Base-by-base conservation (phyloP, 2,329 filamentous ascomycete species). In the Hypoxylon sp. region DNA sequence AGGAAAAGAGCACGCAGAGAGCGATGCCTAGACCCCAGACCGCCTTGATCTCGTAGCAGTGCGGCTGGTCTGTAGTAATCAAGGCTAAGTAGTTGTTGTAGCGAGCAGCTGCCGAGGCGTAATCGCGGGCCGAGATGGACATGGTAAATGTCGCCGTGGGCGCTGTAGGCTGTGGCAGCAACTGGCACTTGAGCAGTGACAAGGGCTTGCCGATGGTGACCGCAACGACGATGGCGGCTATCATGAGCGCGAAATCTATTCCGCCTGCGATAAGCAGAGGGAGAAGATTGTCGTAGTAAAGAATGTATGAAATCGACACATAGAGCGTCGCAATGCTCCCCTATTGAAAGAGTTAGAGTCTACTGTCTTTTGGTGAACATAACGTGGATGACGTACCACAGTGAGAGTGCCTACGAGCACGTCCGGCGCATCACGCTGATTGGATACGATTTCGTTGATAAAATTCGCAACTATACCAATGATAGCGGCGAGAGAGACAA, bases 21-120 rank as follows among this genome's bases (percentile, higher is more conserved):
- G 89, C 89, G 77, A 97, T 94, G 76, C 88, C 87, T 63, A 97
- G 79, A 0, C 93, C 93, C 94, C 93, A 97, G 68, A 95, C 87
- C 15, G 91, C 87, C 84, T 97, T 96, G 76, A 93, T 88, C 81
- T 95, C 89, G 73, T 89, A 88, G 80, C 94, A 97, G 57, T 91
- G 91, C 17, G 85, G 77, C 75, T 82, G 83, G 70, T 82, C 83
- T 3, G 81, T 79, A 56, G 82, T 81, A 20, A 83, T 81, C 77
- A 85, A 85, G 46, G 80, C 74, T 54, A 82, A 76, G 72, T 81
- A 83, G 65, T 78, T 79, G 32, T 70, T 67, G 54, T 74, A 77
- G 52, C 65, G 66, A 37, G 63, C 48, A 10, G 71, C 62, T 15
- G 72, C 71, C 1, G 64, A 68, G 11, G 62, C 44, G 52, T 70